phyloP scores from a whole-genome alignment of 176 grass and related monocot genomes.

The Carex parvula region DNA sequence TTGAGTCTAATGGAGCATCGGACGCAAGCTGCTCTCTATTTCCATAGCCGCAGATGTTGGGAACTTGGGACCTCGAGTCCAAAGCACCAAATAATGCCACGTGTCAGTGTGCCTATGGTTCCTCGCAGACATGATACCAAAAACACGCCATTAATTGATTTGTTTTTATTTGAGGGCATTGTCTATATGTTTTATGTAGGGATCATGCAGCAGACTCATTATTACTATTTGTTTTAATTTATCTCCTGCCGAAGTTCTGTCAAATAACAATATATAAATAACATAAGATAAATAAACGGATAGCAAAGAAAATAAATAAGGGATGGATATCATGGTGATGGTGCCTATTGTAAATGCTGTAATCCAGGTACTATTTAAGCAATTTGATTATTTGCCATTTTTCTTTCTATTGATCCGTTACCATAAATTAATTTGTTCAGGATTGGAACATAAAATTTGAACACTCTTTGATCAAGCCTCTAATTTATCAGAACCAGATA shows the following conservation, averaged over 20 bases:
- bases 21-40: too few relatives aligned
- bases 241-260: not conserved
- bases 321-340: too few relatives aligned
- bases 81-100: not conserved
- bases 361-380: too few relatives aligned
- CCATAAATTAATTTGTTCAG: not conserved
- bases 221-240: not conserved
- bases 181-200: not conserved
- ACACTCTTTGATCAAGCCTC: not conserved
- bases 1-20: too few relatives aligned
- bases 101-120: not conserved
- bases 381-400: too few relatives aligned
- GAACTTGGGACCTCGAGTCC: not conserved
- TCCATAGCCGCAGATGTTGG: not conserved
- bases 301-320: not conserved
- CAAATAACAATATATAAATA: not conserved
- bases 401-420: not conserved
- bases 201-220: not conserved
- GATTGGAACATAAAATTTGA: not conserved
- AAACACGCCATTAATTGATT: not conserved
- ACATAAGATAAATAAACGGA: not conserved
- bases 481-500: not conserved
- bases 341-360: too few relatives aligned
- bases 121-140: not conserved
- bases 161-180: not conserved